These are phyloP conservation scores for Tolypocladium pustulatum DNA, from an alignment of 2,329 filamentous ascomycete species.

Conservation along the genomic window DNA sequence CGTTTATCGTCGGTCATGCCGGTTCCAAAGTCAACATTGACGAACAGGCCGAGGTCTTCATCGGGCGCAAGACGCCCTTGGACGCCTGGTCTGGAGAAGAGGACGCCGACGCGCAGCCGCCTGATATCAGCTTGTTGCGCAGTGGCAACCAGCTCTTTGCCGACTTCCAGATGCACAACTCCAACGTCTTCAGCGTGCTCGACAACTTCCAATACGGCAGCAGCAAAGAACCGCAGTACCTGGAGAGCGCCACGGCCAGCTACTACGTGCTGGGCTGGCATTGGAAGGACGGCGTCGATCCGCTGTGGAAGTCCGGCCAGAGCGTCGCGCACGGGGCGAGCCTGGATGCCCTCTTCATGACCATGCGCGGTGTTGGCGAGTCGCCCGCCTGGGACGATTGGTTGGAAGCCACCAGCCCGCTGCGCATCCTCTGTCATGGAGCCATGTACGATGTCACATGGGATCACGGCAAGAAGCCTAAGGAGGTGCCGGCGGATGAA, in stretches of 20 bases:
- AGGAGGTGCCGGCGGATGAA: constrained; percentile 18
- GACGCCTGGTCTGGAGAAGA: constrained; percentile 5
- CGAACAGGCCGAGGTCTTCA: constrained; percentile 30
- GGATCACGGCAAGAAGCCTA: constrained; percentile 17
- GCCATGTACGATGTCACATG: constrained; percentile 27
- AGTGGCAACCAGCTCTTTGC: constrained; percentile 26
- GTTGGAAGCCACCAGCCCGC: constrained; percentile 2
- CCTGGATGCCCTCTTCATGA: constrained; percentile 12
- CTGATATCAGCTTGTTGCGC: constrained; percentile 6
- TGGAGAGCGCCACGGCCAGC: constrained; percentile 16
- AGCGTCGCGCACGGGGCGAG: constrained; percentile 4
- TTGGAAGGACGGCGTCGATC: constrained; percentile 10
- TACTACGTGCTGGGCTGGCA: constrained; percentile 33
- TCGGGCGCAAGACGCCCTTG: constrained; percentile 19
- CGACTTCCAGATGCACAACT: constrained; percentile 28
- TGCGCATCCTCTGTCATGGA: constrained; percentile 20
- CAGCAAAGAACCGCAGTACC: constrained; percentile 7
- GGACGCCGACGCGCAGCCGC: neutral
- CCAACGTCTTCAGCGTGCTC: constrained; percentile 29
- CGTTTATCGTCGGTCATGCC: constrained; percentile 18
- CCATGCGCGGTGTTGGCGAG: constrained; percentile 2
- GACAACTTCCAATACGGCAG: constrained; percentile 25
- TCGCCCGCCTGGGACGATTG: no score
- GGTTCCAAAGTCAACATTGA: constrained; percentile 12
- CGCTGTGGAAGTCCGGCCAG: constrained; percentile 7